Evolutionary conservation across 768 basidiomycete species (phyloP).

Genomic region (Macrolepiota albuminosa): DNA sequence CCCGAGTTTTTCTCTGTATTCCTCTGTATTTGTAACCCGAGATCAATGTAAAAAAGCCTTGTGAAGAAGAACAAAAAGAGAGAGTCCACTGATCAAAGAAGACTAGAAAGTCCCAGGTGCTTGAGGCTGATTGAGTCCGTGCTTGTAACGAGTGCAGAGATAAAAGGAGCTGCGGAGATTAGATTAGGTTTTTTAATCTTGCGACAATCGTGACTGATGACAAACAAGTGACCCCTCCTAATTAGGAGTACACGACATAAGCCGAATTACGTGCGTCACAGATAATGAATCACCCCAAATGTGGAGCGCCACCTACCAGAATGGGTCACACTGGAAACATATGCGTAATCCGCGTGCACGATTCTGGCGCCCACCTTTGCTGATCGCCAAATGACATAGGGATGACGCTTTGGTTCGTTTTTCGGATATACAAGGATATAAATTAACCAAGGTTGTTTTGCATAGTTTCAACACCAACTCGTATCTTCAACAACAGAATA

Average conservation of each 20-base stretch:
- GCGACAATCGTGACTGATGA: too few species aligned
- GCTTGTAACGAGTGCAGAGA: background rate
- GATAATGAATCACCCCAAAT: background rate
- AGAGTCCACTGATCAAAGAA: background rate
- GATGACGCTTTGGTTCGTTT: background rate
- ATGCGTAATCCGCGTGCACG: background rate
- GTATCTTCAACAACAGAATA: background rate
- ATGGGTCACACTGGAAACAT: background rate
- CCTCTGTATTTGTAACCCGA: background rate
- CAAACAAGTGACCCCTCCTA: too few species aligned
- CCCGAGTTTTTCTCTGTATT: background rate
- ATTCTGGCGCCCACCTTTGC: too few species aligned
- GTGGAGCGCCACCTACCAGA: background rate
- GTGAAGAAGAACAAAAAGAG: background rate
- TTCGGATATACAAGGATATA: background rate
- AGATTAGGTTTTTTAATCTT: background rate
- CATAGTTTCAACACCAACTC: too few species aligned
- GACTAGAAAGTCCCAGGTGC: background rate
- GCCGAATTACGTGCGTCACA: background rate
- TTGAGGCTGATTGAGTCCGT: too few species aligned
- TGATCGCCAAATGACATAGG: background rate
- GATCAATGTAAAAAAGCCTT: background rate
- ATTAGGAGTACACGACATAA: background rate
- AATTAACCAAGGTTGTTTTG: background rate
- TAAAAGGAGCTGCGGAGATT: background rate